phyloP scores from a whole-genome alignment of 805 yeast species.

The Clavispora carvajalis region DNA sequence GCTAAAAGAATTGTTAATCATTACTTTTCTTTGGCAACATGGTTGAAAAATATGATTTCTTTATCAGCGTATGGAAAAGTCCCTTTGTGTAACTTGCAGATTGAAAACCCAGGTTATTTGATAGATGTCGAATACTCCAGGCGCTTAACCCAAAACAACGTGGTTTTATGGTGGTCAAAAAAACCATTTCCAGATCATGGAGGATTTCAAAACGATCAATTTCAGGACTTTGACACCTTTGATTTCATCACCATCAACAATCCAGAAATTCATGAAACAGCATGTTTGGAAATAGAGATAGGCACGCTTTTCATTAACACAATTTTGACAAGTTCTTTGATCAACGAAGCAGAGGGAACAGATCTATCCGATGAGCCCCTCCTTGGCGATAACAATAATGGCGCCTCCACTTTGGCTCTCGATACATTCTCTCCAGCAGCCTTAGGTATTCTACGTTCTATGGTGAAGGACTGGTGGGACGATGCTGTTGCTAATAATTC shows the following conservation, averaged over 20 bases:
- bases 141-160: constrained; percentile 53
- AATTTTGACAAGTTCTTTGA: constrained; percentile 72
- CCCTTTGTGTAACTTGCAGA: constrained; percentile 79
- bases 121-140: constrained; percentile 88
- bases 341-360: constrained; percentile 85
- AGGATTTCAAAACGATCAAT: constrained; percentile 63
- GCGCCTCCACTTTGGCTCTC: constrained; percentile 56
- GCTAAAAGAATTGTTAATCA: constrained; percentile 64
- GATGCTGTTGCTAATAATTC: constrained; percentile 63
- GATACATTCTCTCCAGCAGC: constrained; percentile 81
- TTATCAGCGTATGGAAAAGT: constrained; percentile 70
- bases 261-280: constrained; percentile 73
- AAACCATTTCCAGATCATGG: constrained; percentile 79
- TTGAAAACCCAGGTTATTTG: constrained; percentile 71
- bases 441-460: constrained; percentile 57
- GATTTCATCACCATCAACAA: constrained; percentile 68
- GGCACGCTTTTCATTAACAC: constrained; percentile 83
- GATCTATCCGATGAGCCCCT: constrained; percentile 53
- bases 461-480: constrained; percentile 93
- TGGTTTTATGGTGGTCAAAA: constrained; percentile 93
- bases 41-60: constrained; percentile 62
- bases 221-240: constrained; percentile 50
- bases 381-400: constrained; percentile 31
- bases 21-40: constrained; percentile 64
- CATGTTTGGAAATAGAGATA: constrained; percentile 73